These are phyloP conservation scores for Boletus subcaerulescens DNA, from an alignment of 768 basidiomycete genomes.

Conservation along the genomic window DNA sequence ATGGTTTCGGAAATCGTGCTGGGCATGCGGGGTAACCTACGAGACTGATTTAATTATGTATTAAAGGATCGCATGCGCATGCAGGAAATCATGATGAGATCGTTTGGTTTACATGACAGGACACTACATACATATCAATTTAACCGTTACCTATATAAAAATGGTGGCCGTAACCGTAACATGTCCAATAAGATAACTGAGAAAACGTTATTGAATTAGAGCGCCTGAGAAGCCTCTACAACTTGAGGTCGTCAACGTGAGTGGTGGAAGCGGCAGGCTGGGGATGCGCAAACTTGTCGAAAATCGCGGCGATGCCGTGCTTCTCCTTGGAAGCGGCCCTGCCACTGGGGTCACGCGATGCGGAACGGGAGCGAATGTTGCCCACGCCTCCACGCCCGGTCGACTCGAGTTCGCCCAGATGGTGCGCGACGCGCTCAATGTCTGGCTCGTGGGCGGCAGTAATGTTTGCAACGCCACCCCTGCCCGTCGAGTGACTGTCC, in stretches of 20 bases:
- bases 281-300: conserved; percentile 30
- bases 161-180: too few relatives aligned
- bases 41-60: not conserved
- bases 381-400: conserved; percentile 62
- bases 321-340: conserved; percentile 30
- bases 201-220: not conserved
- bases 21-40: conserved; percentile 4
- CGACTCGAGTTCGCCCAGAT: conserved; percentile 34
- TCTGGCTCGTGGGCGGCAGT: conserved; percentile 37
- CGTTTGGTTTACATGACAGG: not conserved
- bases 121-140: not conserved
- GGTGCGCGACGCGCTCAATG: conserved; percentile 33
- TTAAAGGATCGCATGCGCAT: too few relatives aligned
- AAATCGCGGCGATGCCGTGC: conserved; percentile 29
- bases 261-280: not conserved
- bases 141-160: not conserved
- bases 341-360: conserved; percentile 25
- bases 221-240: not conserved
- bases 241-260: not conserved
- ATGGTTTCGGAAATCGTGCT: conserved; percentile 14
- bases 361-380: conserved; percentile 50
- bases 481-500: conserved; percentile 60
- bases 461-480: conserved; percentile 67
- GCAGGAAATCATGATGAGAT: not conserved
- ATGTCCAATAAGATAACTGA: not conserved